These are phyloP conservation scores for Moricandia arvensis DNA, from an alignment of 345 rosid genomes.

Conservation along the genomic window DNA sequence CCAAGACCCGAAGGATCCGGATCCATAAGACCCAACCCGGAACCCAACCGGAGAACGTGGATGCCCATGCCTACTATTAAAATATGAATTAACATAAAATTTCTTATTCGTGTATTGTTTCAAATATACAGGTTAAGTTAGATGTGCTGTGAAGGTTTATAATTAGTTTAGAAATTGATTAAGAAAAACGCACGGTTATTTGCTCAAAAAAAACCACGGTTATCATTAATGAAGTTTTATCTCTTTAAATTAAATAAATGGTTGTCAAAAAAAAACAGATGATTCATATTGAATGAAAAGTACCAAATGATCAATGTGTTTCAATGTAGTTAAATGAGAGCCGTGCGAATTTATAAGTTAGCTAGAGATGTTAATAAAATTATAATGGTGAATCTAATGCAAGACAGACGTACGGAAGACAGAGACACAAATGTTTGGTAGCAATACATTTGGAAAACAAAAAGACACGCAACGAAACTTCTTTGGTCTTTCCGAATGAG, in stretches of 20 bases:
- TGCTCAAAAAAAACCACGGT: not conserved
- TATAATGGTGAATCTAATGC: not conserved
- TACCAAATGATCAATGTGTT: not conserved
- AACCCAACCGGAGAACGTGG: no score
- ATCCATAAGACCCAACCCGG: no score
- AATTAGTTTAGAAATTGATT: not conserved
- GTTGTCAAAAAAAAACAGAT: no score
- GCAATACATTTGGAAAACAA: not conserved
- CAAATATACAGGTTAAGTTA: not conserved
- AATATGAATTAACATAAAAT: no score
- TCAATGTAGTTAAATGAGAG: not conserved
- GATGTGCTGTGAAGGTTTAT: not conserved
- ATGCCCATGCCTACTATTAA: no score
- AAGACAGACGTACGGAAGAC: constrained; percentile 18
- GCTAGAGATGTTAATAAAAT: not conserved
- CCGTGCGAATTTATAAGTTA: not conserved
- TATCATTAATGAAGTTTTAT: not conserved
- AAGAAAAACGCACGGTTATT: not conserved
- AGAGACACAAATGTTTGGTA: constrained; percentile 9
- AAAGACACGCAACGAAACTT: constrained; percentile 10
- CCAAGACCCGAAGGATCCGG: no score
- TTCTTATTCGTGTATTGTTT: no score
- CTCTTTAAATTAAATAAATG: not conserved
- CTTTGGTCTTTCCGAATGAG: constrained; percentile 17
- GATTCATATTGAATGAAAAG: not conserved